These are phyloP conservation scores for Bryoglossum gracile DNA, from an alignment of 495 filamentous ascomycete genomes.

Conservation along the genomic window DNA sequence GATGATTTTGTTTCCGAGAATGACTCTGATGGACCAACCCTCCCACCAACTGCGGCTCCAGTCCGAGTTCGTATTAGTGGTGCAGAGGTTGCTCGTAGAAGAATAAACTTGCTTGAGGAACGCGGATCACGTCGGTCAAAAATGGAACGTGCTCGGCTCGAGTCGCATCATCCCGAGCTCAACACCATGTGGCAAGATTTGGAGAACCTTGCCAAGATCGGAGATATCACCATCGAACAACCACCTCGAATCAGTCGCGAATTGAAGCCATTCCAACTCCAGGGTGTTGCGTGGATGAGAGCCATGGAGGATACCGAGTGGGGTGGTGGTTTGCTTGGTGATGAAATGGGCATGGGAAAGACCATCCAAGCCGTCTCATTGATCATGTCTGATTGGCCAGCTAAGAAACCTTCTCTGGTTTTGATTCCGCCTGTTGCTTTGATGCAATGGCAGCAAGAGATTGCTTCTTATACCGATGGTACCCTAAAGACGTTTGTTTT, in stretches of 20 bases:
- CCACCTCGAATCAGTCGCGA: slow-evolving; percentile 70
- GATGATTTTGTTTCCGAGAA: not conserved
- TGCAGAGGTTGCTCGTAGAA: slow-evolving; percentile 27
- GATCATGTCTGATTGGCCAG: slow-evolving; percentile 94
- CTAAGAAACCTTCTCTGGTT: slow-evolving; percentile 73
- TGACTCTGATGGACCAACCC: not conserved
- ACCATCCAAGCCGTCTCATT: slow-evolving; percentile 95
- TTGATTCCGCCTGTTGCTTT: slow-evolving; percentile 90
- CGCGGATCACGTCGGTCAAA: slow-evolving; percentile 16
- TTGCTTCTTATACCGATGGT: slow-evolving; percentile 82
- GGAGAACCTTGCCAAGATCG: slow-evolving; percentile 55
- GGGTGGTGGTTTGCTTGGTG: slow-evolving; percentile 82
- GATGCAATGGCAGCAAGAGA: slow-evolving; percentile 96
- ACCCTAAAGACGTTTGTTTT: slow-evolving; percentile 83
- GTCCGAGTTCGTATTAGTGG: slow-evolving; percentile 6
- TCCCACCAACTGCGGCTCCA: not conserved
- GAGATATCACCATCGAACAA: slow-evolving; percentile 60
- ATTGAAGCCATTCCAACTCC: slow-evolving; percentile 86
- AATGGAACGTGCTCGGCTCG: slow-evolving; percentile 47
- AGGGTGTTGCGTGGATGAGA: slow-evolving; percentile 91
- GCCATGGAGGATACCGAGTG: slow-evolving; percentile 78
- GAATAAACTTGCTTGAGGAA: slow-evolving; percentile 21
- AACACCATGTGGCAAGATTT: slow-evolving; percentile 78
- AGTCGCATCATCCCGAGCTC: slow-evolving; percentile 69
- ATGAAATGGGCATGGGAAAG: slow-evolving; percentile 98